A percentile compares a stretch with the other conserved stretches of the same genome.
phyloP scores from a whole-genome alignment of 2,329 filamentous ascomycete species.

The Exutisphaerella laricina region DNA sequence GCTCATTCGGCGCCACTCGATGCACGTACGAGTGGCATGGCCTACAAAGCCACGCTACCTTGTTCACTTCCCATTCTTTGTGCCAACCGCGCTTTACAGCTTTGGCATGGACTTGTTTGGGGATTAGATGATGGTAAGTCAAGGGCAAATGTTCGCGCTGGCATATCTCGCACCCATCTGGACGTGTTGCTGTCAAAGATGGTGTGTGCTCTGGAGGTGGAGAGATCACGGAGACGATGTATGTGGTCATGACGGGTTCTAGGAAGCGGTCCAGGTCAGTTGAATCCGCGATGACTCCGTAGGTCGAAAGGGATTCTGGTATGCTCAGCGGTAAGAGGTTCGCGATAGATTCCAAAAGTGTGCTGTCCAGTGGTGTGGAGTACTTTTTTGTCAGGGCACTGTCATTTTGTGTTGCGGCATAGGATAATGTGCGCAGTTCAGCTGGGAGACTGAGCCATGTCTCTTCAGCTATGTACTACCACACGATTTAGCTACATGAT shows the following conservation, averaged over 20 bases:
- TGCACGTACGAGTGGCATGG: conserved; percentile 83
- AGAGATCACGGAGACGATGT: conserved; percentile 53
- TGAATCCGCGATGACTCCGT: conserved; percentile 53
- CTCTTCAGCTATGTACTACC: conserved; percentile 62
- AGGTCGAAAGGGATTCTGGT: conserved; percentile 62
- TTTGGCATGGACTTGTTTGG: conserved; percentile 69
- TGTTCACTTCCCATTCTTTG: conserved; percentile 65
- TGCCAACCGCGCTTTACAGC: conserved; percentile 76
- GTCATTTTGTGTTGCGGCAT: conserved; percentile 51
- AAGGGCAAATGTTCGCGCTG: conserved; percentile 66
- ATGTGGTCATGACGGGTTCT: conserved; percentile 57
- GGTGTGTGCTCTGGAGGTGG: conserved; percentile 59
- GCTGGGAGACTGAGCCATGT: conserved; percentile 62
- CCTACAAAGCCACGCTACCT: conserved; percentile 79
- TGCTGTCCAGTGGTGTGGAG: conserved; percentile 39
- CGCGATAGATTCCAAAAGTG: conserved; percentile 42
- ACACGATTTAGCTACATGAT: background rate
- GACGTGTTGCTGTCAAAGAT: conserved; percentile 42
- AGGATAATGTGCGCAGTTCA: conserved; percentile 56
- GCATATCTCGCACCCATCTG: conserved; percentile 67
- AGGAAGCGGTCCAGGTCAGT: conserved; percentile 52
- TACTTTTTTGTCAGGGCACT: conserved; percentile 51
- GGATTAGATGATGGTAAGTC: conserved; percentile 82
- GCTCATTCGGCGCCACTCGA: conserved; percentile 67
- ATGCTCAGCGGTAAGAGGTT: conserved; percentile 54